A percentile compares a stretch with the other conserved stretches of the same genome.
These are phyloP conservation scores for Solanum lignicaule DNA, from an alignment of 257 asterid species.

Conservation along the genomic window DNA sequence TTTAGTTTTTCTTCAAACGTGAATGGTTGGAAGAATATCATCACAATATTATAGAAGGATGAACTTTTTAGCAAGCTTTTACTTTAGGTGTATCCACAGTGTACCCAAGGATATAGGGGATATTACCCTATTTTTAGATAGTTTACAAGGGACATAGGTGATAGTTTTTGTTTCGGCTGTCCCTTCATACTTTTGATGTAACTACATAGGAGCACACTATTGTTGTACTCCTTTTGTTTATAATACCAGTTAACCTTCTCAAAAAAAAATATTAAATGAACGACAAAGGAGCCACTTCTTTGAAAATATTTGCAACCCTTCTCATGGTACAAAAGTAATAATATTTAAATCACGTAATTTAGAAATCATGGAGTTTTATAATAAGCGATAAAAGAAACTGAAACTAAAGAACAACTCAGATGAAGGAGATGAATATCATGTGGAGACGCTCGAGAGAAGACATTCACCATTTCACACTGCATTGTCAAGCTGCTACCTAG, in stretches of 20 bases:
- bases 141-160: neutral
- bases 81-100: neutral
- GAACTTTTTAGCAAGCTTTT: neutral
- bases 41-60: neutral
- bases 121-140: neutral
- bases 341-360: neutral
- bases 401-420: neutral
- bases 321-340: neutral
- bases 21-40: neutral
- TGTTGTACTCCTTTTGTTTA: neutral
- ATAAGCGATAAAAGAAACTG: neutral
- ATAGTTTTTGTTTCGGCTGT: neutral
- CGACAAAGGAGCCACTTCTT: neutral
- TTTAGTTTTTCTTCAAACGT: neutral
- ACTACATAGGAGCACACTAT: neutral
- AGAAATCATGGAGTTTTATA: neutral
- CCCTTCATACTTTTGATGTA: neutral
- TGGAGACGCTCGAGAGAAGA: neutral
- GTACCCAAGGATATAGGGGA: neutral
- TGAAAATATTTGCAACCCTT: neutral
- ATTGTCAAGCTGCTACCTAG: neutral
- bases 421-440: neutral
- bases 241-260: neutral
- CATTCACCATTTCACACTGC: neutral
- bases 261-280: neutral